A percentile compares a stretch with the other conserved stretches of the same genome.
phyloP scores from a whole-genome alignment of 2,329 filamentous ascomycete species.

The Ophiostoma pallidulum region DNA sequence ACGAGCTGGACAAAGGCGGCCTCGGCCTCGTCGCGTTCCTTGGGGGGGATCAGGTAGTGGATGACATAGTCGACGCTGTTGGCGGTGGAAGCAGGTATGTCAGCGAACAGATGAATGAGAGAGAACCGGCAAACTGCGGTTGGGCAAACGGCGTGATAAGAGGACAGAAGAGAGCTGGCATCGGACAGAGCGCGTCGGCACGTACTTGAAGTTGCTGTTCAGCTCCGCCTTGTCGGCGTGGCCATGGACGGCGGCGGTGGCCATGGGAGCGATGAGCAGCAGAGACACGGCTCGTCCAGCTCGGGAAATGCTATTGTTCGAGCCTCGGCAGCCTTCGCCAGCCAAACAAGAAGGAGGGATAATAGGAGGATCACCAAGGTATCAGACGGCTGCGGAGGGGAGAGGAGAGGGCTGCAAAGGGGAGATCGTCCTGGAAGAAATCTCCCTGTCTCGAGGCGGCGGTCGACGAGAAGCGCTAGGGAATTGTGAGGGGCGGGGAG shows the following conservation, averaged over 20 bases:
- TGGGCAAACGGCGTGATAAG: too few relatives aligned
- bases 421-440: too few relatives aligned
- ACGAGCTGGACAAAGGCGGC: conserved; percentile 71
- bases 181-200: too few relatives aligned
- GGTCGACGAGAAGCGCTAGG: too few relatives aligned
- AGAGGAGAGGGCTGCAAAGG: too few relatives aligned
- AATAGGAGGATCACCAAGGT: too few relatives aligned
- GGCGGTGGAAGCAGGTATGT: not conserved
- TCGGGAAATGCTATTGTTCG: not conserved
- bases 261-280: conserved; percentile 18
- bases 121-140: too few relatives aligned
- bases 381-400: too few relatives aligned
- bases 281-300: not conserved
- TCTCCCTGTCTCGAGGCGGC: too few relatives aligned
- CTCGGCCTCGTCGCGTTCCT: conserved; percentile 47
- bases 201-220: conserved; percentile 22
- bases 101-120: too few relatives aligned
- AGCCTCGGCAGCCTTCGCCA: not conserved
- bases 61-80: conserved; percentile 78
- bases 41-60: conserved; percentile 61
- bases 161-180: too few relatives aligned
- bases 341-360: too few relatives aligned
- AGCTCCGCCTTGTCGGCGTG: conserved; percentile 14
- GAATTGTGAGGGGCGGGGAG: not conserved
- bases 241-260: conserved; percentile 15